Evolutionary conservation across 106 monocot genomes (phyloP).

Genomic region (Dendrobium huoshanense): DNA sequence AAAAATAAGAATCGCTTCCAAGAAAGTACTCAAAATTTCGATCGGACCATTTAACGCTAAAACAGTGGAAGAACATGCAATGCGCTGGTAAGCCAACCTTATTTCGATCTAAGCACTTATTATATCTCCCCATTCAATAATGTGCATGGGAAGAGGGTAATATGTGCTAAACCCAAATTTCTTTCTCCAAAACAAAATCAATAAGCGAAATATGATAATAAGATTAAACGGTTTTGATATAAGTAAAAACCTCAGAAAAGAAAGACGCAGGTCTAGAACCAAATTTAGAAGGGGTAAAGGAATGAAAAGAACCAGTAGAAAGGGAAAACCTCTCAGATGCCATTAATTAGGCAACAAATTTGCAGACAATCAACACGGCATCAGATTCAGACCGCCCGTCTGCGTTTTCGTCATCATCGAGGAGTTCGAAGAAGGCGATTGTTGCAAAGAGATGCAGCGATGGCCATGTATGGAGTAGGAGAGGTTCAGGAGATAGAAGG

Average conservation of each 20-base stretch:
- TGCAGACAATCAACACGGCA: slow-evolving; percentile 20
- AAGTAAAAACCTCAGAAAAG: not conserved
- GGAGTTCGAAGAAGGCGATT: not conserved
- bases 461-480: not conserved
- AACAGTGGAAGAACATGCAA: slow-evolving; percentile 9
- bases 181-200: not conserved
- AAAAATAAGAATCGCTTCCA: not conserved
- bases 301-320: not conserved
- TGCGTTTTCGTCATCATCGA: slow-evolving; percentile 14
- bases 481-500: too few relatives aligned
- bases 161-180: not conserved
- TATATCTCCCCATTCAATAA: slow-evolving; percentile 13
- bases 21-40: not conserved
- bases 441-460: not conserved
- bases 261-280: too few relatives aligned
- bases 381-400: slow-evolving; percentile 20
- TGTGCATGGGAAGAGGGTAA: slow-evolving; percentile 3
- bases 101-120: slow-evolving; percentile 8
- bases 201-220: not conserved
- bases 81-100: slow-evolving; percentile 23
- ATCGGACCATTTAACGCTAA: slow-evolving; percentile 23
- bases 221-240: not conserved
- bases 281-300: not conserved
- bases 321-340: slow-evolving; percentile 7
- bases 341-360: not conserved